A percentile compares a stretch with the other conserved stretches of the same genome.
These are phyloP conservation scores for Aspergillus persii DNA, from an alignment of 2,329 filamentous ascomycete species.

Conservation along the genomic window DNA sequence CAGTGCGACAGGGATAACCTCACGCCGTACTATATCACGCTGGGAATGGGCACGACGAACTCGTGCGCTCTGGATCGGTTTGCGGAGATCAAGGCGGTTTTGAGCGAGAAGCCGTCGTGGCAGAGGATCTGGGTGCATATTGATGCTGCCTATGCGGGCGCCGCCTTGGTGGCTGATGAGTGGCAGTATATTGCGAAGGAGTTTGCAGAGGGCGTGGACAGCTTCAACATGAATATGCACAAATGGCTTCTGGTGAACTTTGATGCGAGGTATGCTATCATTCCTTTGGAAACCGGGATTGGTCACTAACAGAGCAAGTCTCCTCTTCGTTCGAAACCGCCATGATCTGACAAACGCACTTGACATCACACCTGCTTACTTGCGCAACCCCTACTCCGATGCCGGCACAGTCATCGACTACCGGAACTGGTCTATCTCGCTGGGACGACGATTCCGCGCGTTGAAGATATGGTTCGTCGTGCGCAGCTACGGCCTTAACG, in stretches of 20 bases:
- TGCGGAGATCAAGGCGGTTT: conserved; percentile 60
- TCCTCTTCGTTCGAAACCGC: conserved; percentile 74
- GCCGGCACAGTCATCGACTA: conserved; percentile 88
- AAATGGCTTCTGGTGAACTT: conserved; percentile 97
- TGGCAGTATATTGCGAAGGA: conserved; percentile 66
- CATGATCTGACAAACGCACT: conserved; percentile 76
- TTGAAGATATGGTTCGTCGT: conserved; percentile 96
- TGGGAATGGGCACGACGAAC: conserved; percentile 80
- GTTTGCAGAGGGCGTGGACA: conserved; percentile 67
- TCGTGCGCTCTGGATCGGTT: conserved; percentile 88
- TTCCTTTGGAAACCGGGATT: rapidly evolving
- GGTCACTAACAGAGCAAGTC: conserved; percentile 45
- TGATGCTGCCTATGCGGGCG: conserved; percentile 88
- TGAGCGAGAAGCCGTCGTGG: conserved; percentile 45
- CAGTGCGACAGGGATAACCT: conserved; percentile 67
- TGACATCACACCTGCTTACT: conserved; percentile 75
- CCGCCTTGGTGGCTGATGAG: conserved; percentile 78
- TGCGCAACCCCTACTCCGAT: conserved; percentile 78
- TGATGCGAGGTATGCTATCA: conserved; percentile 56
- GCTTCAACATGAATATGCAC: conserved; percentile 94
- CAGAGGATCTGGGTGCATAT: conserved; percentile 83
- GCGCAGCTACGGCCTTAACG: conserved; percentile 73
- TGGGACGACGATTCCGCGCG: conserved; percentile 81
- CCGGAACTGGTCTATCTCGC: conserved; percentile 94
- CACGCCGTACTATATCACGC: conserved; percentile 81